phyloP scores from a whole-genome alignment of 2,329 filamentous ascomycete species.

The Ophiostoma himal-ulmi region DNA sequence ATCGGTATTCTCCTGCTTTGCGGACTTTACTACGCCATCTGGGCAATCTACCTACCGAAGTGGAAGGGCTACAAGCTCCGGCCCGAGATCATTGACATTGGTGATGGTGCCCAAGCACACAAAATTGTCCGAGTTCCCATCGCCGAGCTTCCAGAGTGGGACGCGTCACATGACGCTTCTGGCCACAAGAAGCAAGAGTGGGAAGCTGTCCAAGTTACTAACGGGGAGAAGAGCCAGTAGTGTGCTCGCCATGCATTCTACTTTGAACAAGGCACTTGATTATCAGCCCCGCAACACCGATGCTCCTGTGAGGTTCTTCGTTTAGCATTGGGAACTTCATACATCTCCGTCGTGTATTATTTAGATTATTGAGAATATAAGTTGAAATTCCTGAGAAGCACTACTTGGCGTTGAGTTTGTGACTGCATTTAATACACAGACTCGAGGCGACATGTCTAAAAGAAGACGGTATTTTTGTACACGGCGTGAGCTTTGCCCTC shows the following conservation, averaged over 20 bases:
- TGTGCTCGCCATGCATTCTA: not conserved
- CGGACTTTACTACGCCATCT: not conserved
- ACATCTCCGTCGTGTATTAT: not conserved
- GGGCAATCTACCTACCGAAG: slow-evolving; percentile 4
- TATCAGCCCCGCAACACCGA: not conserved
- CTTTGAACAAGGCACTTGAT: not conserved
- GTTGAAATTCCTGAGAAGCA: not conserved
- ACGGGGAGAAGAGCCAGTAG: not conserved
- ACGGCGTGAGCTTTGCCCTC: not conserved
- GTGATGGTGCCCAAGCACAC: slow-evolving; percentile 10
- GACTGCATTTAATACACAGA: no score
- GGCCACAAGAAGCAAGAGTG: not conserved
- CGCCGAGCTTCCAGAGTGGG: not conserved
- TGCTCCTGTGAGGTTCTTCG: not conserved
- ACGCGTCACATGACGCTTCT: not conserved
- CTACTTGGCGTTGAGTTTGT: no score
- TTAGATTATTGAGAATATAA: not conserved
- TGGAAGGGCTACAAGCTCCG: slow-evolving; percentile 3
- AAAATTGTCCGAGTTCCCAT: slow-evolving; percentile 6
- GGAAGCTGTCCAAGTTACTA: not conserved
- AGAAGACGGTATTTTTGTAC: not conserved
- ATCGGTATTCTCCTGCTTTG: slow-evolving; percentile 43
- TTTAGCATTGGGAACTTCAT: not conserved
- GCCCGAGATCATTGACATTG: slow-evolving; percentile 3
- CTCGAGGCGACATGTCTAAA: not conserved